Evolutionary conservation across 495 filamentous ascomycete genomes (phyloP), one percentile per base, ranked within the genome.

Genomic region (Aspergillus nidulans): DNA sequence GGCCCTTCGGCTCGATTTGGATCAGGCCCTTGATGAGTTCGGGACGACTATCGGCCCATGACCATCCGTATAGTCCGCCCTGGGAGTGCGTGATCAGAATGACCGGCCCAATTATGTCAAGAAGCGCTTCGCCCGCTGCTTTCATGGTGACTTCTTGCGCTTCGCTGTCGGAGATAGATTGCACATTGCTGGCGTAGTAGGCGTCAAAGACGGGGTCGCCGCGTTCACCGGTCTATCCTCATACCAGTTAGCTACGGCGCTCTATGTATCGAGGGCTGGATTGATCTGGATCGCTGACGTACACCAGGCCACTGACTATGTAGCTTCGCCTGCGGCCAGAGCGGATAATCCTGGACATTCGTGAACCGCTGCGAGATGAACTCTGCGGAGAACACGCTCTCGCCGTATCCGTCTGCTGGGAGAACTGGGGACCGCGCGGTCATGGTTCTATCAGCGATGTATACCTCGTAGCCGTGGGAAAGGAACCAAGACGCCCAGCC

Each of bases 11-110:
- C 64, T 85, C 83, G 18, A 86, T 56, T 0, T 71, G 71, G 16
- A 83, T 61, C 32, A 84, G 72, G 9, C 62, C 70, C 23, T 71
- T 68, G 21, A 84, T 75, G 9, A 76, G 66, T 0, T 72, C 38
- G 8, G 78, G 78, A 1, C 69, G 65, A 3, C 60, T 53, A 58
- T 83, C 81, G 8, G 74, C 75, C 40, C 68, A 62, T 6, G 79
- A 58, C 79, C 79, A 81, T 13, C 71, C 71, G 24, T 74, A 67
- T 9, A 74, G 59, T n/a, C 75, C 77, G 32, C 75, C 79, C 41
- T 81, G 78, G 15, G 80, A 82, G 53, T 85, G 79, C 2, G 71
- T 69, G 52, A 83, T 59, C 1, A 83, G 58, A 39, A 81, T 67
- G 6, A 69, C 72, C 0, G 76, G 72, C 25, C 71, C 77, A 55